phyloP scores from a whole-genome alignment of 2,329 filamentous ascomycete genomes.

The Colletotrichum orchidophilum region DNA sequence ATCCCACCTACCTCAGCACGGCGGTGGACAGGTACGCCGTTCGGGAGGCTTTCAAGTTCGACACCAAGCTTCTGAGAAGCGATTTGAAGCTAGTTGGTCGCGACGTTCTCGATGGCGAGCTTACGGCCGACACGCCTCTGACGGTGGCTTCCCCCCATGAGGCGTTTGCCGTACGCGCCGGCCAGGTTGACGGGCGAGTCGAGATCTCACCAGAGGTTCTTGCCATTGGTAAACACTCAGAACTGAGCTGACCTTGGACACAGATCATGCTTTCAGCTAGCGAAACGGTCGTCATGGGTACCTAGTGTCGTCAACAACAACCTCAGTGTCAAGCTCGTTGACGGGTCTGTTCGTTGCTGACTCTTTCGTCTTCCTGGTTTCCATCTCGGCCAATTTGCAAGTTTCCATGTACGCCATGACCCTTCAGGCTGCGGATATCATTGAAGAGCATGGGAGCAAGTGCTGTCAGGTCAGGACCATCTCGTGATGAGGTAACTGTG shows the following conservation, averaged over 20 bases:
- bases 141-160: conserved; percentile 38
- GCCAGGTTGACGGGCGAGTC: conserved; percentile 4
- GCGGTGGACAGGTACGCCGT: conserved; percentile 36
- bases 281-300: conserved; percentile 45
- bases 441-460: conserved; percentile 37
- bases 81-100: conserved; percentile 33
- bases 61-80: conserved; percentile 37
- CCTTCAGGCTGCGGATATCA: conserved; percentile 69
- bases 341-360: conserved; percentile 49
- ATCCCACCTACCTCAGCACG: background rate
- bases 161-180: background rate
- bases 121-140: conserved; percentile 36
- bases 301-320: conserved; percentile 41
- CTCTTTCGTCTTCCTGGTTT: conserved; percentile 41
- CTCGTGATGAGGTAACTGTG: background rate
- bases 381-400: conserved; percentile 51
- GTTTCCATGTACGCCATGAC: conserved; percentile 64
- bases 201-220: too few relatives aligned
- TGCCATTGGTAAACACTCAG: too few relatives aligned
- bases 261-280: conserved; percentile 37
- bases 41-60: conserved; percentile 38
- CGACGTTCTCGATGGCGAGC: conserved; percentile 39
- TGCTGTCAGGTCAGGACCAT: background rate
- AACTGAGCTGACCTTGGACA: background rate
- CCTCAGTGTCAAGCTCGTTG: conserved; percentile 48